phyloP scores from a whole-genome alignment of 2,329 filamentous ascomycete genomes.

The Aspergillus melleus region DNA sequence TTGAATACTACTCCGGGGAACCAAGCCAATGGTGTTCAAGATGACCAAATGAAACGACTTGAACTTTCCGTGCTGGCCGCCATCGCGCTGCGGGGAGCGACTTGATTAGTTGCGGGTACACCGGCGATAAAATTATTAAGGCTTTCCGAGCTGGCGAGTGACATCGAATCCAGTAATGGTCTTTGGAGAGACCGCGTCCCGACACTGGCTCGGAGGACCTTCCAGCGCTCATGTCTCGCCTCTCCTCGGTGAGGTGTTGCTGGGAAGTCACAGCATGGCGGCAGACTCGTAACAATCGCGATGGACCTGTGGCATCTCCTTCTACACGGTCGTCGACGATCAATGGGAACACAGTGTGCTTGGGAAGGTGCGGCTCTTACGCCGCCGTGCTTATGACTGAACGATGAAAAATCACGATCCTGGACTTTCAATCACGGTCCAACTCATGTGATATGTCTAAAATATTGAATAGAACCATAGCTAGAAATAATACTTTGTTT shows the following conservation, averaged over 20 bases:
- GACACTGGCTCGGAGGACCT: background rate
- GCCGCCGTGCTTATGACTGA: background rate
- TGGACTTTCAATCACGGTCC: background rate
- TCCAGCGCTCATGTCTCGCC: background rate
- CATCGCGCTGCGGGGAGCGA: slow-evolving; percentile 72
- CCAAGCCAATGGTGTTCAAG: slow-evolving; percentile 21
- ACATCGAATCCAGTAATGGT: background rate
- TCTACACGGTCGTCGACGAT: background rate
- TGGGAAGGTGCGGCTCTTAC: background rate
- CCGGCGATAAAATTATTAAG: background rate
- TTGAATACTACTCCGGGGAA: slow-evolving; percentile 44
- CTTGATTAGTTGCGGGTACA: slow-evolving; percentile 24
- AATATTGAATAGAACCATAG: background rate
- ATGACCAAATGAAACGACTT: slow-evolving; percentile 40
- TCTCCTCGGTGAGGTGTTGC: background rate
- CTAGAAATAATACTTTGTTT: background rate
- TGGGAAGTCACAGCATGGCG: background rate
- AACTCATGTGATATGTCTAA: background rate
- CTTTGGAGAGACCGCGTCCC: background rate
- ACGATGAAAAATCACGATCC: background rate
- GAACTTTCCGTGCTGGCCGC: slow-evolving; percentile 70
- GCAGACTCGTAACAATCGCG: background rate
- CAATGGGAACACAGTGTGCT: background rate
- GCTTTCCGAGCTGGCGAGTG: background rate
- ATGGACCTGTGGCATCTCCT: background rate